Percentiles rank a stretch among this genome's conserved stretches.
phyloP scores from a whole-genome alignment of 2,329 filamentous ascomycete species.

The Talaromyces sp. region DNA sequence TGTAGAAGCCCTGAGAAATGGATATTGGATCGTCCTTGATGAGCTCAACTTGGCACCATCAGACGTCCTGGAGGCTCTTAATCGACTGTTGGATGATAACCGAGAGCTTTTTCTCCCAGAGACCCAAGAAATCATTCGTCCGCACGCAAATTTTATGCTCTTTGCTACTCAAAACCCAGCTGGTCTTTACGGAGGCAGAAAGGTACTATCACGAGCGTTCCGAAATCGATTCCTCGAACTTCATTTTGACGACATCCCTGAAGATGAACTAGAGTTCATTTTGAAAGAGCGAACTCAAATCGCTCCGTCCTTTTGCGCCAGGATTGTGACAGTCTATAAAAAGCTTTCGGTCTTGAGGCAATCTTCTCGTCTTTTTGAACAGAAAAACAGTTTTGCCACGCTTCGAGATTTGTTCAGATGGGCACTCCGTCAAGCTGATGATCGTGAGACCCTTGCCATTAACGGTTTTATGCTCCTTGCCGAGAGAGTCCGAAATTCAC shows the following conservation, averaged over 20 bases:
- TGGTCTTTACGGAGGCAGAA: conserved; percentile 89
- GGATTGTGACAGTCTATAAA: conserved; percentile 90
- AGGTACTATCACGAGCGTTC: conserved; percentile 88
- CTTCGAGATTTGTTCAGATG: conserved; percentile 92
- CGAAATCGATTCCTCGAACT: conserved; percentile 94
- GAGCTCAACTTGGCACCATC: conserved; percentile 96
- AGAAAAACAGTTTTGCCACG: conserved; percentile 95
- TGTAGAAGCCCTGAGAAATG: conserved; percentile 84
- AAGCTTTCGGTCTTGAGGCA: conserved; percentile 86
- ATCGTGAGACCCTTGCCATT: conserved; percentile 77
- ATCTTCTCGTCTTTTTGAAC: conserved; percentile 86
- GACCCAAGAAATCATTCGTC: conserved; percentile 87
- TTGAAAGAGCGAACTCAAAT: conserved; percentile 82
- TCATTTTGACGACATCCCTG: conserved; percentile 96
- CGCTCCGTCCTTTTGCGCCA: conserved; percentile 81
- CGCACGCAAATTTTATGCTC: conserved; percentile 92
- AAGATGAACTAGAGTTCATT: conserved; percentile 88
- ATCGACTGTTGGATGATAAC: conserved; percentile 93
- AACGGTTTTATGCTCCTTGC: conserved; percentile 96
- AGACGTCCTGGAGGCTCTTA: conserved; percentile 92
- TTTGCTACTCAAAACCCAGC: conserved; percentile 98
- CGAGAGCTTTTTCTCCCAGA: conserved; percentile 92
- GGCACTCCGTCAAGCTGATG: conserved; percentile 80
- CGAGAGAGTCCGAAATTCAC: conserved; percentile 85
- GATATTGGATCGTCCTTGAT: conserved; percentile 97